A percentile compares a stretch with the other conserved stretches of the same genome.
Conservation (phyloP, 768 basidiomycete species). For the Lactarius trivialis region DNA sequence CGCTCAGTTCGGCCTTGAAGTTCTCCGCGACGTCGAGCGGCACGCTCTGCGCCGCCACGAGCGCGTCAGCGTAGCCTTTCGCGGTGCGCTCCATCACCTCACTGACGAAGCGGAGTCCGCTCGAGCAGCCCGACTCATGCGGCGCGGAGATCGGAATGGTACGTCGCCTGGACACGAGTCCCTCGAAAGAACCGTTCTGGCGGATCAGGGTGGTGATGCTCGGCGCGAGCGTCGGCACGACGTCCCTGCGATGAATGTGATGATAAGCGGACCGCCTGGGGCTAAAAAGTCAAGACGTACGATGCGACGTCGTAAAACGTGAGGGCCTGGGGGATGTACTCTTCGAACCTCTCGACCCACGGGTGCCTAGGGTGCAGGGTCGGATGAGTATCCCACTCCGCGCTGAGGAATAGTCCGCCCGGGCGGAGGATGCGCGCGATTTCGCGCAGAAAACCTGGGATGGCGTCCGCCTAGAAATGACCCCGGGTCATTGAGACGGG, state of each 20-base stretch:
- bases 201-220: conserved; percentile 9
- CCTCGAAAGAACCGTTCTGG: conserved; percentile 7
- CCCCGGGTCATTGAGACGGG: conserved; percentile 17
- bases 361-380: conserved; percentile 22
- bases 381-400: conserved; percentile 49
- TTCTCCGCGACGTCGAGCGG: conserved; percentile 2
- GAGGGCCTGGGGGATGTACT: conserved; percentile 8
- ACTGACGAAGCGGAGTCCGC: conserved; percentile 3
- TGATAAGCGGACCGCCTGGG: not conserved
- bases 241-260: not conserved
- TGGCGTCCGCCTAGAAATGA: conserved; percentile 47
- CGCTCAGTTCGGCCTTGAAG: conserved; percentile 11
- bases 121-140: not conserved
- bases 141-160: conserved; percentile 18
- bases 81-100: conserved; percentile 3
- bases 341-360: not conserved
- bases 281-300: not conserved
- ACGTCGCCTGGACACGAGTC: conserved; percentile 12
- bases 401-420: conserved; percentile 64
- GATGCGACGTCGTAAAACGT: conserved; percentile 12
- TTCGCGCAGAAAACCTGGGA: conserved; percentile 47
- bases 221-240: conserved; percentile 12
- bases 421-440: conserved; percentile 57
- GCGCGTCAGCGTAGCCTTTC: conserved; percentile 9
- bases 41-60: conserved; percentile 6